These are phyloP conservation scores for Haematococcus sp. DNA, from an alignment of 139 green algal genomes.

Conservation along the genomic window DNA sequence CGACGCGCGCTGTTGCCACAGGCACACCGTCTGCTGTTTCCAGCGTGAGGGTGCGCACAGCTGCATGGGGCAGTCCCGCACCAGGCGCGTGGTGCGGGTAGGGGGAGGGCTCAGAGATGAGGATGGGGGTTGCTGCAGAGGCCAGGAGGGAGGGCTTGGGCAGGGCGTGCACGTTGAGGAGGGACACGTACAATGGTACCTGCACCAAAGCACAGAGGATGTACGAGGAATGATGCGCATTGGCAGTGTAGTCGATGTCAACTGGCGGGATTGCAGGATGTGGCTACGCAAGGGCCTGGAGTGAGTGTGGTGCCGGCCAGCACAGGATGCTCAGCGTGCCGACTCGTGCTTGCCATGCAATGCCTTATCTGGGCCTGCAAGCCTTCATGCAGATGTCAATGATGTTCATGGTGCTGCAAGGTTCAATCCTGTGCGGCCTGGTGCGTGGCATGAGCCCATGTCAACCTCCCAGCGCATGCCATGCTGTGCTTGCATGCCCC, in stretches of 20 bases:
- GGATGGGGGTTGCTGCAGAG: slow-evolving; percentile 25
- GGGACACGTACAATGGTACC: slow-evolving; percentile 30
- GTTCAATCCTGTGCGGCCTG: neutral
- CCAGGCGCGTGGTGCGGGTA: neutral
- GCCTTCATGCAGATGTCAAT: neutral
- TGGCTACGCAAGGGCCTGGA: too few relatives aligned
- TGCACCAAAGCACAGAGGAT: neutral
- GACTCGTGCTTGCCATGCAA: too few relatives aligned
- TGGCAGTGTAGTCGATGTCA: too few relatives aligned
- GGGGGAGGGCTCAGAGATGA: slow-evolving; percentile 14
- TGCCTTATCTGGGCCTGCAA: too few relatives aligned
- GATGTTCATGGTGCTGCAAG: too few relatives aligned
- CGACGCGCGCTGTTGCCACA: neutral
- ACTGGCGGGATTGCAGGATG: too few relatives aligned
- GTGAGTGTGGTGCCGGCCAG: too few relatives aligned
- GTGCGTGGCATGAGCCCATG: neutral
- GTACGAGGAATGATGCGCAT: too few relatives aligned
- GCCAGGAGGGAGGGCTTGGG: slow-evolving; percentile 31
- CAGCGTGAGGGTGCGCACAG: neutral
- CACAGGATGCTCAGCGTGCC: too few relatives aligned
- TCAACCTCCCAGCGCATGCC: neutral
- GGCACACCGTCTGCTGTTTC: neutral
- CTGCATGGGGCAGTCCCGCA: neutral
- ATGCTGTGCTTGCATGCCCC: too few relatives aligned
- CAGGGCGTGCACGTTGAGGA: slow-evolving; percentile 28